phyloP scores from a whole-genome alignment of 2,329 filamentous ascomycete genomes.

The Calonectria pauciramosa region DNA sequence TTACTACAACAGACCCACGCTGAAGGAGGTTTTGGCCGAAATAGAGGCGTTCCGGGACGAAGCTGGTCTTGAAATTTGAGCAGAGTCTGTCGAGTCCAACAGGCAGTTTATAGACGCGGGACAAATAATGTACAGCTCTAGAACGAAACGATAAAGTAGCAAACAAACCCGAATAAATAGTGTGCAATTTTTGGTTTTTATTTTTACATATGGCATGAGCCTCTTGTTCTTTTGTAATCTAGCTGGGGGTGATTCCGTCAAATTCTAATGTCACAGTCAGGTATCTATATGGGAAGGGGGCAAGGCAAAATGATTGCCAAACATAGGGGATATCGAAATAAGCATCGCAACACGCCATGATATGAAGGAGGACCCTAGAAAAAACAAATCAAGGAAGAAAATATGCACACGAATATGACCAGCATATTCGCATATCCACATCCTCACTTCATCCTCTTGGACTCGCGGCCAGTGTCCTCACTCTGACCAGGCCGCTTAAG shows the following conservation, averaged over 20 bases:
- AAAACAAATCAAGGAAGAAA: background rate
- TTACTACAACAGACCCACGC: constrained; percentile 61
- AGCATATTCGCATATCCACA: background rate
- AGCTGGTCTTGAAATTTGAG: constrained; percentile 33
- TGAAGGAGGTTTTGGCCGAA: constrained; percentile 58
- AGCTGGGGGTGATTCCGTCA: background rate
- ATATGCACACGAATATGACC: background rate
- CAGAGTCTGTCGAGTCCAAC: background rate
- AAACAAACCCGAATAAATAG: background rate
- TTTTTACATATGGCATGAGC: constrained; percentile 11
- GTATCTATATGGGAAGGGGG: background rate
- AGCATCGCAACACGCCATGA: background rate
- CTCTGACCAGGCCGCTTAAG: constrained; percentile 50
- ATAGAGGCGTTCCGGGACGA: constrained; percentile 47
- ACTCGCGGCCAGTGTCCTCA: constrained; percentile 43
- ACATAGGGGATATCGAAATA: background rate
- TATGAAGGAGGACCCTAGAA: background rate
- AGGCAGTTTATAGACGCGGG: constrained; percentile 11
- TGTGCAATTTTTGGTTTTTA: background rate
- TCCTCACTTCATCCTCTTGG: constrained; percentile 53
- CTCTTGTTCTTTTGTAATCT: constrained; percentile 8
- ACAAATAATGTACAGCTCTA: constrained; percentile 2
- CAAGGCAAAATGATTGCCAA: background rate
- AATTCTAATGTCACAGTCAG: background rate
- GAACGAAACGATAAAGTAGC: background rate